phyloP scores from a whole-genome alignment of 352 stramenopile genomes.

The Globisporangium okanoganense region DNA sequence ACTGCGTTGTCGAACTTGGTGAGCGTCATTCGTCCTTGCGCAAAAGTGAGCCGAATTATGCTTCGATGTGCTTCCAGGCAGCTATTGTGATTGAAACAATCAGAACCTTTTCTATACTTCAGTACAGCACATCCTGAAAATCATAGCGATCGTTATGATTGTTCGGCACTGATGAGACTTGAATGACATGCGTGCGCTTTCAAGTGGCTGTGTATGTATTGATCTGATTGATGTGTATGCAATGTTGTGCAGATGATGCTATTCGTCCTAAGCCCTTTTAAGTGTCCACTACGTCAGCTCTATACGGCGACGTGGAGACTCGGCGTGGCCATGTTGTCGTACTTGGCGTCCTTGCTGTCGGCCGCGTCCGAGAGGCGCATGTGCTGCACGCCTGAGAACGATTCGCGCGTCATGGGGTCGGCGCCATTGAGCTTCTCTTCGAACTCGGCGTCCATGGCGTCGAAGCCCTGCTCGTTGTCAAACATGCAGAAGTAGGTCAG shows the following conservation, averaged over 20 bases:
- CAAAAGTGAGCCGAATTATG: background rate
- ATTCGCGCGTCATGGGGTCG: slow-evolving; percentile 15
- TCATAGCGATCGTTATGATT: background rate
- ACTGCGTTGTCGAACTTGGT: slow-evolving; percentile 52
- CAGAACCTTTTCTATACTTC: background rate
- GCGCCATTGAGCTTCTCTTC: slow-evolving; percentile 19
- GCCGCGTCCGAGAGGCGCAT: background rate
- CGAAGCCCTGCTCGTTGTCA: slow-evolving; percentile 50
- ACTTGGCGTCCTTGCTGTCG: slow-evolving; percentile 10
- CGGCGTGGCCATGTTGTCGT: slow-evolving; percentile 11
- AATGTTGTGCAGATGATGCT: background rate
- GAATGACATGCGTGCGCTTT: background rate
- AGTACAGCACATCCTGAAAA: too few species aligned
- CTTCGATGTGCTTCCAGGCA: too few species aligned
- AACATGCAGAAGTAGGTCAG: slow-evolving; percentile 67
- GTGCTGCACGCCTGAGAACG: slow-evolving; percentile 1
- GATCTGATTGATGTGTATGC: background rate
- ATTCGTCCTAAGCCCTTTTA: too few species aligned
- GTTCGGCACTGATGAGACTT: background rate
- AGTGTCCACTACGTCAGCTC: too few species aligned
- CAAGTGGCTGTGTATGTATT: background rate
- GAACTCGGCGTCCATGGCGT: slow-evolving; percentile 62
- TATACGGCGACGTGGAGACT: slow-evolving; percentile 8
- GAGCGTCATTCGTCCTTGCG: slow-evolving; percentile 3
- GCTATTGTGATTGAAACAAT: too few species aligned